Base-by-base conservation (phyloP, 2,329 filamentous ascomycete genomes). In the Pseudopyrenochaeta lycopersici region DNA sequence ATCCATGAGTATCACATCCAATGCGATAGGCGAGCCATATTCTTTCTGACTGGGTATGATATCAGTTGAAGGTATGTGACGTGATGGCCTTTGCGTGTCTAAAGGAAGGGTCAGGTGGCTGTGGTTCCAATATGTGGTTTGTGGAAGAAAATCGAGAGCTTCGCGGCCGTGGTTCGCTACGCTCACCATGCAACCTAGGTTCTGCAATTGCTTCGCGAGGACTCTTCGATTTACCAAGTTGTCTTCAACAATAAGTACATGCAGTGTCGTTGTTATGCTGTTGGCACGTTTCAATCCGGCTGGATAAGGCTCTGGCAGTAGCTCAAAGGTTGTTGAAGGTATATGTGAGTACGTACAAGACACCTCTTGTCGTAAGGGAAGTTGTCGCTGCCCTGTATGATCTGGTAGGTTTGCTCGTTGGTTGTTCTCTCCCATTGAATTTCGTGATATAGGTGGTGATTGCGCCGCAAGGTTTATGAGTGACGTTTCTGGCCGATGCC, bases 11-110 rank as follows among this genome's bases (percentile, higher is more conserved):
- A 75, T 66, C 10, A 76, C 41, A 5, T 41, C 49, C 9, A 62
- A 43, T 31, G 58, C 51, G 4, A 63, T 20, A 12, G 60, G 60
- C 12, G n/a, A 36, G 1, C 38, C n/a, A 5, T 44, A 32, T 5
- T 51, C 40, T 40, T 39, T 7, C 17, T 7, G 7, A 20, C 31
- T 14, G 39, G 39, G 2, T 27, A 46, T 42, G 5, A 51, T 43
- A 10, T 58, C 56, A 10, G 46, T 49, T 10, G 46, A 55, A 1
- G 49, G 42, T 23, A 54, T 50, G 33, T 49, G 43, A 10, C 18
- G 46, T 4, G 38, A 49, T 15, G 39, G 33, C 21, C 39, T 21
- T 48, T 12, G 89, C 72, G 92, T 88, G 84, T 87, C 44, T 1
- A 45, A 44, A 29, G 27, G 2, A 2, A 21, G 40, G 30, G 17